Evolutionary conservation across 169 alveolate species (phyloP), one percentile per base, ranked within the genome.

Genomic region (Eimeria maxima): DNA sequence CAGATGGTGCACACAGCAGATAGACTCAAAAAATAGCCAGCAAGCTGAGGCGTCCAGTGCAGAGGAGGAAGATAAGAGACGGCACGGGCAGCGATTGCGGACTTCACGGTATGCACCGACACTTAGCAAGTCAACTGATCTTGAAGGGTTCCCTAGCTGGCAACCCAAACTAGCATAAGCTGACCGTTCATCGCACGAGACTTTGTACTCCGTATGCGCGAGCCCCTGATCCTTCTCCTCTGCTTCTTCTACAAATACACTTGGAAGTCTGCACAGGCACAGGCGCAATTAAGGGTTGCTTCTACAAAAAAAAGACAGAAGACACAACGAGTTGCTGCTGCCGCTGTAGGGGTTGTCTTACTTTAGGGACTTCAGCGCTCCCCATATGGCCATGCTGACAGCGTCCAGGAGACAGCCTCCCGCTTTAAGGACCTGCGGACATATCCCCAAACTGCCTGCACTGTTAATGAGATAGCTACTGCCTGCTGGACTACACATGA

Each of bases 151-250:
- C 38, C 38, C n/a, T 18, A 27, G 69, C 67, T 81, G 29, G 67
- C 73, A 27, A 29, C 27, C n/a, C 50, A 22, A 1, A n/a, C 4
- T 47, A 20, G 2, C 27, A n/a, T 10, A 11, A 53, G 73, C 90
- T 81, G 13, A 84, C 93, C 93, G 93, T 60, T 84, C 93, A 38
- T 84, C 93, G 76, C 93, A 84, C 3, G 93, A 84, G 44, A 84
- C 80, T 14, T 84, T 84, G 74, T 45, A 60, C 44, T 84, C 80
- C 45, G 93, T 60, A 29, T 29, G 55, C 29, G 93, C 93, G 18
- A 84, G 93, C n/a, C 93, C 93, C 60, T 84, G 93, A 78, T 84
- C 93, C 60, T 84, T 84, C 93, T 84, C 93, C 24, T 84, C 93
- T 29, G n/a, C 80, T n/a, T 84, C 93, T 33, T 84, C 93, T 4